These are phyloP conservation scores for Fusarium duplospermum DNA, from an alignment of 2,329 filamentous ascomycete species.

Conservation along the genomic window DNA sequence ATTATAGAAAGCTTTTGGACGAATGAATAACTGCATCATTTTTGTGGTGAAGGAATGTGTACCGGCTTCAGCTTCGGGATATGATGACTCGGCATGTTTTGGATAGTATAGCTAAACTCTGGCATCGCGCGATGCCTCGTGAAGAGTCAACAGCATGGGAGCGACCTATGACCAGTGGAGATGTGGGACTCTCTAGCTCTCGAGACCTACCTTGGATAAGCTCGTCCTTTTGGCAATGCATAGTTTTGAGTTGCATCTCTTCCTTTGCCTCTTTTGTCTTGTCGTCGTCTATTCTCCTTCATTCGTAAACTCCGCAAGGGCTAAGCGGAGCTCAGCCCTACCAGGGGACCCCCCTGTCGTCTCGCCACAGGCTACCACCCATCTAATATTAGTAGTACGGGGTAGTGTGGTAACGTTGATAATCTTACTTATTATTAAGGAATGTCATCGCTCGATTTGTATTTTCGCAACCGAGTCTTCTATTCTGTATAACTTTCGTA, in stretches of 20 bases:
- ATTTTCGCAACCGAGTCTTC: background rate
- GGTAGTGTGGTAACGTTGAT: background rate
- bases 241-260: background rate
- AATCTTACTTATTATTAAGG: background rate
- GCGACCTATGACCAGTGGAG: slow-evolving; percentile 19
- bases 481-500: background rate
- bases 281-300: slow-evolving; percentile 5
- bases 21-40: slow-evolving; percentile 12
- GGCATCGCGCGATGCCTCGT: background rate
- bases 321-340: background rate
- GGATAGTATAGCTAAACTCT: slow-evolving; percentile 26
- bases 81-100: slow-evolving; percentile 24
- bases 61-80: background rate
- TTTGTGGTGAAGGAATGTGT: background rate
- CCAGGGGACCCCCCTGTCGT: background rate
- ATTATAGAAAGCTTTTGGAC: background rate
- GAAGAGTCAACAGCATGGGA: slow-evolving; percentile 28
- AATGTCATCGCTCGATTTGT: background rate
- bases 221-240: background rate
- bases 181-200: background rate
- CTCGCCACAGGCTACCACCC: background rate
- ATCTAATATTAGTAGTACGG: background rate
- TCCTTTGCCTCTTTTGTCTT: background rate
- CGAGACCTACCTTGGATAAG: background rate
- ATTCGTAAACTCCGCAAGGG: background rate